These are phyloP conservation scores for Leccinum rimulosum DNA, from an alignment of 768 basidiomycete species.

Conservation along the genomic window DNA sequence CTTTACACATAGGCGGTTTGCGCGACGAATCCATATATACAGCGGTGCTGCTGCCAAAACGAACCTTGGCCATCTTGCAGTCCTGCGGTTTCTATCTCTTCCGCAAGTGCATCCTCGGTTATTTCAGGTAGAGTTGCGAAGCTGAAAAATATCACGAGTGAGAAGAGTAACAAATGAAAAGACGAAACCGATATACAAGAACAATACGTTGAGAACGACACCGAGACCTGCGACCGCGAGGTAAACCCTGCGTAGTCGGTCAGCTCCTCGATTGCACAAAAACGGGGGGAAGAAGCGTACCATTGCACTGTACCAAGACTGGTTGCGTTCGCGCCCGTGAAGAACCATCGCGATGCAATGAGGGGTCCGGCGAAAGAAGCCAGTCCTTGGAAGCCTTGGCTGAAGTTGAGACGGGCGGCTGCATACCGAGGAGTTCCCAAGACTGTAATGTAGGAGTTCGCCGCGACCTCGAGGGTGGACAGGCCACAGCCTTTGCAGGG, in stretches of 20 bases:
- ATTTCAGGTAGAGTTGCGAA: slow-evolving; percentile 71
- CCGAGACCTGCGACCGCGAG: slow-evolving; percentile 65
- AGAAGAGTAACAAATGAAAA: background rate
- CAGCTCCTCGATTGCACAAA: background rate
- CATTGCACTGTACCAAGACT: slow-evolving; percentile 69
- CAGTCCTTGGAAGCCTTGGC: slow-evolving; percentile 77
- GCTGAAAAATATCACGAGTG: slow-evolving; percentile 31
- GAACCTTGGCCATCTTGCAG: slow-evolving; percentile 44
- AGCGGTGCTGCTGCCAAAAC: slow-evolving; percentile 68
- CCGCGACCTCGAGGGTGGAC: slow-evolving; percentile 65
- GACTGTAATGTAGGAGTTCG: slow-evolving; percentile 78
- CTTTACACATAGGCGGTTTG: slow-evolving; percentile 65
- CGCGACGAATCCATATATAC: slow-evolving; percentile 69
- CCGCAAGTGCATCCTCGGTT: slow-evolving; percentile 59
- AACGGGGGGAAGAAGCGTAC: slow-evolving; percentile 25
- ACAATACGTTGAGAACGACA: slow-evolving; percentile 56
- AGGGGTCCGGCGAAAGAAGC: slow-evolving; percentile 73
- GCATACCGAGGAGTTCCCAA: slow-evolving; percentile 67
- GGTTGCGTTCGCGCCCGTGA: slow-evolving; percentile 58
- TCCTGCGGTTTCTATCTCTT: slow-evolving; percentile 45
- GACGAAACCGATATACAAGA: slow-evolving; percentile 45
- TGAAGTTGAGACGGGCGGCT: slow-evolving; percentile 73
- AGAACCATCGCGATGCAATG: slow-evolving; percentile 75
- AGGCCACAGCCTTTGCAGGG: slow-evolving; percentile 54
- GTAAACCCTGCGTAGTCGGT: slow-evolving; percentile 47